These are phyloP conservation scores for Pestalotiopsis sp. DNA, from an alignment of 2,329 filamentous ascomycete species.

Conservation along the genomic window DNA sequence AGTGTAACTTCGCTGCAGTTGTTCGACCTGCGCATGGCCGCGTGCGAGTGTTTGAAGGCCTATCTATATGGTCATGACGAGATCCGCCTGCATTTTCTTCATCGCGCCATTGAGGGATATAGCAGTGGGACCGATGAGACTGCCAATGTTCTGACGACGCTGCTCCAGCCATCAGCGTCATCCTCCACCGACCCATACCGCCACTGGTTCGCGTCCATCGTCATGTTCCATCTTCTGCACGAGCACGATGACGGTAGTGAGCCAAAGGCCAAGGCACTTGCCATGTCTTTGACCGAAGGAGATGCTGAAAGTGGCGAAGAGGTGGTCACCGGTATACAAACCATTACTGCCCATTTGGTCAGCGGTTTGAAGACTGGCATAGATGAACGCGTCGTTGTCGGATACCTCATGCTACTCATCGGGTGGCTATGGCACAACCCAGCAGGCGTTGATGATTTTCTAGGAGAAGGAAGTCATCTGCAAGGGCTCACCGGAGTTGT, in stretches of 20 bases:
- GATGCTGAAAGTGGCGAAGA: constrained; percentile 90
- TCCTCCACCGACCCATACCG: constrained; percentile 80
- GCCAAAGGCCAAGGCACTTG: constrained; percentile 74
- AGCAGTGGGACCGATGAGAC: constrained; percentile 76
- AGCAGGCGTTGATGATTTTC: constrained; percentile 88
- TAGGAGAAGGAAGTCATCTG: constrained; percentile 90
- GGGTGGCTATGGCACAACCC: constrained; percentile 93
- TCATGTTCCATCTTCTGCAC: constrained; percentile 83
- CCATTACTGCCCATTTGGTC: constrained; percentile 83
- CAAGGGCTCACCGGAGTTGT: constrained; percentile 80
- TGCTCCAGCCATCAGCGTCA: constrained; percentile 67
- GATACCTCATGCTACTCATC: constrained; percentile 86
- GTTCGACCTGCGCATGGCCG: constrained; percentile 81
- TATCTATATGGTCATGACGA: constrained; percentile 84
- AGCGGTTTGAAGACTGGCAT: constrained; percentile 74
- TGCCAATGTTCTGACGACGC: constrained; percentile 83
- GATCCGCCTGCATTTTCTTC: constrained; percentile 83
- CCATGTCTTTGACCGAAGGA: constrained; percentile 85
- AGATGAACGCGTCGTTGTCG: constrained; percentile 78
- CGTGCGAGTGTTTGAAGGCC: constrained; percentile 88
- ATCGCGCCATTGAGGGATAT: constrained; percentile 87
- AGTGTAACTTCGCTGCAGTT: constrained; percentile 66
- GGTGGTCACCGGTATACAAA: constrained; percentile 91
- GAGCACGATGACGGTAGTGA: constrained; percentile 54
- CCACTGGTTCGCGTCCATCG: constrained; percentile 84